A percentile compares a stretch with the other conserved stretches of the same genome.
Evolutionary conservation across 2,329 filamentous ascomycete genomes (phyloP).

Genomic region (Blumeria graminis): DNA sequence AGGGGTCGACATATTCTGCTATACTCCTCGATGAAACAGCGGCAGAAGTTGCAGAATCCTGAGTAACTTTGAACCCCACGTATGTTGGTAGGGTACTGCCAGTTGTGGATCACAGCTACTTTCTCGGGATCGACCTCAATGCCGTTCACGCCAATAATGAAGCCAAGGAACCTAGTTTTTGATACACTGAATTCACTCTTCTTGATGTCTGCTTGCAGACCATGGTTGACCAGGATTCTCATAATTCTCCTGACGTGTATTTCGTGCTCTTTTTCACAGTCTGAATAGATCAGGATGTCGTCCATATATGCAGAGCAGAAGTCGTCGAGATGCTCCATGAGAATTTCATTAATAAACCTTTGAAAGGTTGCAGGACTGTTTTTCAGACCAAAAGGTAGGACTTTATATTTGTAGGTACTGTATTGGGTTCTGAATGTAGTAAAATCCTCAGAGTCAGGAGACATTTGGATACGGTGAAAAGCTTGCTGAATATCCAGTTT

Average conservation of each 20-base stretch:
- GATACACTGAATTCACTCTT: not conserved
- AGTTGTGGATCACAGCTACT: not conserved
- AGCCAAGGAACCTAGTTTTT: slow-evolving; percentile 1
- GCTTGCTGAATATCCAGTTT: slow-evolving; percentile 1
- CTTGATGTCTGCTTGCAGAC: not conserved
- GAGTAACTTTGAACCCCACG: not conserved
- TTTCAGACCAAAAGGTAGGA: not conserved
- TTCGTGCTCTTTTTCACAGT: not conserved
- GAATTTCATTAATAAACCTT: no score
- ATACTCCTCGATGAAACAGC: not conserved
- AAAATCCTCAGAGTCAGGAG: not conserved
- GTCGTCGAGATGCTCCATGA: not conserved
- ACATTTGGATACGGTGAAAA: not conserved
- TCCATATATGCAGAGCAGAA: not conserved
- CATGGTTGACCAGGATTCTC: not conserved
- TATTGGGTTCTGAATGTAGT: not conserved
- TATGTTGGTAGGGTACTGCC: not conserved
- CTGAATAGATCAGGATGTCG: slow-evolving; percentile 2
- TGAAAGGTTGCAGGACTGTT: slow-evolving; percentile 2
- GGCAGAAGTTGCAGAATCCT: not conserved
- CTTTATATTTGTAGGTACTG: not conserved
- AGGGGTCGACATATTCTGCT: not conserved
- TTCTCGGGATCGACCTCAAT: not conserved
- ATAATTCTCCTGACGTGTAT: not conserved
- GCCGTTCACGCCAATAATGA: not conserved